phyloP scores from a whole-genome alignment of 2,329 filamentous ascomycete species.

The Lachnellula subtilissima region DNA sequence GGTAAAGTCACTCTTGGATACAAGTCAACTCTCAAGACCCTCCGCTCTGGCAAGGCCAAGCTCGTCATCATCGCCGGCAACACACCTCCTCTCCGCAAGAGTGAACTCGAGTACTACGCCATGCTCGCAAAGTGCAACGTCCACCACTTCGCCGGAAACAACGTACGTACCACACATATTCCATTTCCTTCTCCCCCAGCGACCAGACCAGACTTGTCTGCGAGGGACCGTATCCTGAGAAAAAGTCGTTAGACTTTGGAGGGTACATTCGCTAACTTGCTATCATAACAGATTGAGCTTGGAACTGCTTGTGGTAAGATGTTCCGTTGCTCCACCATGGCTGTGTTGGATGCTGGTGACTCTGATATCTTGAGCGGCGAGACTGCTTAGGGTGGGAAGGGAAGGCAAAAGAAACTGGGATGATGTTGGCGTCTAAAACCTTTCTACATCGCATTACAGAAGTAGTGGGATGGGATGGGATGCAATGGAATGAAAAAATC shows the following conservation, averaged over 20 bases:
- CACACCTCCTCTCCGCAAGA: constrained; percentile 96
- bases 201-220: constrained; percentile 23
- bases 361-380: constrained; percentile 91
- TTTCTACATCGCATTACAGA: background rate
- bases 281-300: constrained; percentile 77
- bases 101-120: constrained; percentile 91
- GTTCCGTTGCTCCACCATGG: constrained; percentile 97
- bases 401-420: background rate
- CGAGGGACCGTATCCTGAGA: constrained; percentile 69
- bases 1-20: constrained; percentile 84
- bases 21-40: constrained; percentile 84
- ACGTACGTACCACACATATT: constrained; percentile 66
- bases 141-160: constrained; percentile 98
- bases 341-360: constrained; percentile 95
- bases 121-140: constrained; percentile 92
- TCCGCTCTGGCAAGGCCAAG: constrained; percentile 97
- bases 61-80: constrained; percentile 94
- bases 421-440: constrained; percentile 3
- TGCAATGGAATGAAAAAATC: background rate
- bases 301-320: constrained; percentile 98
- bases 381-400: constrained; percentile 46
- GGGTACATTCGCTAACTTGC: constrained; percentile 62
- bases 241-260: constrained; percentile 91
- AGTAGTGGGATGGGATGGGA: background rate
- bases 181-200: constrained; percentile 5